Evolutionary conservation across 2,329 filamentous ascomycete genomes (phyloP).

Genomic region (Fusarium sp.): DNA sequence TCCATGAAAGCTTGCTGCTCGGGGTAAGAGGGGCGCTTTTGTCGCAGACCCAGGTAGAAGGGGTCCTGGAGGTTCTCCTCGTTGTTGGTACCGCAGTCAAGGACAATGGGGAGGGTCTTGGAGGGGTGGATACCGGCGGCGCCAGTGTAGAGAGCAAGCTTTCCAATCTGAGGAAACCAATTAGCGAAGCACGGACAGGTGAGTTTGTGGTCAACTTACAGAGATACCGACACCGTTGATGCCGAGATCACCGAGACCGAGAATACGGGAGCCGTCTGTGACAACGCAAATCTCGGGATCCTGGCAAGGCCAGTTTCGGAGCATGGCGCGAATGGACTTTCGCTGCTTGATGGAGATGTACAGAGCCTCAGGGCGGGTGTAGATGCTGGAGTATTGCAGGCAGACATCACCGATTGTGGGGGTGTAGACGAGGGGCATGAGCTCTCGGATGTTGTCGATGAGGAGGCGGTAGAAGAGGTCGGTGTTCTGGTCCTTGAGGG

Average conservation of each 20-base stretch:
- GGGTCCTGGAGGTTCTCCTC: slow-evolving; percentile 75
- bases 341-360: slow-evolving; percentile 97
- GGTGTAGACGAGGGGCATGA: slow-evolving; percentile 88
- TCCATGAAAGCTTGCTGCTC: slow-evolving; percentile 94
- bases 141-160: slow-evolving; percentile 93
- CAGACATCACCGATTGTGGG: slow-evolving; percentile 96
- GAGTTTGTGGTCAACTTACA: slow-evolving; percentile 61
- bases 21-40: slow-evolving; percentile 80
- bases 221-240: slow-evolving; percentile 98
- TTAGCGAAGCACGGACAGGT: slow-evolving; percentile 18
- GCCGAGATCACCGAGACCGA: slow-evolving; percentile 93
- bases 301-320: slow-evolving; percentile 91
- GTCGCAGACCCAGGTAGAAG: slow-evolving; percentile 89
- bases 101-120: slow-evolving; percentile 80
- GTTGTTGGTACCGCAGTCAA: slow-evolving; percentile 76
- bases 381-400: slow-evolving; percentile 94
- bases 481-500: slow-evolving; percentile 79
- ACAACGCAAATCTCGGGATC: slow-evolving; percentile 96
- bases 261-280: slow-evolving; percentile 93
- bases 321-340: slow-evolving; percentile 87
- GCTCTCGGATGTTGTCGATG: slow-evolving; percentile 79
- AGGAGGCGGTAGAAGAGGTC: slow-evolving; percentile 87
- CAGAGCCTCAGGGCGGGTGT: slow-evolving; percentile 93
- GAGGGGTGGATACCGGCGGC: slow-evolving; percentile 93
- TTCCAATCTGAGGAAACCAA: slow-evolving; percentile 74